Conservation (phyloP, 169 alveolate species). For the Plasmodium gonderi region DNA sequence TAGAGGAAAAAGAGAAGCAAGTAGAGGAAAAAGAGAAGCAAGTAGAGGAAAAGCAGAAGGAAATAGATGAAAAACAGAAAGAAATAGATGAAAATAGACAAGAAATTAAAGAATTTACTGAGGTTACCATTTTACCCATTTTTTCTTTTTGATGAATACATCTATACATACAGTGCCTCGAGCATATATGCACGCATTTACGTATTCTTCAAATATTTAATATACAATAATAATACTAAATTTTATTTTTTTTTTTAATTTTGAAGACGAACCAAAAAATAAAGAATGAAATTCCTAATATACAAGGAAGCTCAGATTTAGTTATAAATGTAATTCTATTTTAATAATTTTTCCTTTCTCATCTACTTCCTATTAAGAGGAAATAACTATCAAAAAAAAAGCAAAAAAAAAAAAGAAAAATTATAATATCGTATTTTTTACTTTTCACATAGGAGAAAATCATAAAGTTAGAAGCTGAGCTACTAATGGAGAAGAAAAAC, state of each 20-base stretch:
- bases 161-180: background rate
- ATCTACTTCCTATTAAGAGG: background rate
- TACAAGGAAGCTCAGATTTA: slow-evolving; percentile 34
- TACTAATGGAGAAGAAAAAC: slow-evolving; percentile 70
- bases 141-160: background rate
- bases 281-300: slow-evolving; percentile 8
- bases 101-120: slow-evolving; percentile 36
- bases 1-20: slow-evolving; percentile 14
- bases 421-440: background rate
- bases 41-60: background rate
- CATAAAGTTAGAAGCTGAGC: slow-evolving; percentile 61
- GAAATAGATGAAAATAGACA: slow-evolving; percentile 1
- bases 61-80: background rate
- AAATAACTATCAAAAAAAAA: background rate
- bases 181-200: background rate
- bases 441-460: slow-evolving; percentile 50
- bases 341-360: background rate
- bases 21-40: slow-evolving; percentile 17
- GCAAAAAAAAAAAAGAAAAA: slow-evolving; percentile 8
- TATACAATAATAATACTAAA: background rate
- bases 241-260: background rate
- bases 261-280: slow-evolving; percentile 38
- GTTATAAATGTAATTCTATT: slow-evolving; percentile 15
- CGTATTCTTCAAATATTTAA: background rate
- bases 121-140: slow-evolving; percentile 30